Base-by-base conservation (phyloP, 169 alveolate genomes). In the Eimeria acervulina region DNA sequence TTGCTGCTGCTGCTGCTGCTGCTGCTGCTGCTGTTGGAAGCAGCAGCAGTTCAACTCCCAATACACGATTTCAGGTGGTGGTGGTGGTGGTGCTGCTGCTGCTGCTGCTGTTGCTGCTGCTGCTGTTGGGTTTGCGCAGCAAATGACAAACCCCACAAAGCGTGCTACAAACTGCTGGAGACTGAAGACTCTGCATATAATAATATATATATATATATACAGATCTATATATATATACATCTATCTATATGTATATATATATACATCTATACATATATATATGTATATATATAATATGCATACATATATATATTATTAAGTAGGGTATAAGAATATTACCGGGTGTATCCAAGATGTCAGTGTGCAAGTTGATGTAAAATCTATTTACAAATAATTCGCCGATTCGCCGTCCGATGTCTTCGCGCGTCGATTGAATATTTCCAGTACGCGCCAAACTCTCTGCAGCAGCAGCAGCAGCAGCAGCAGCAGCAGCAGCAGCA, bases 311-410 rank as follows among this genome's bases (percentile, higher is more conserved):
- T n/a, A n/a, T n/a, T n/a, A n/a, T n/a, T n/a, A n/a, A n/a, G n/a
- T n/a, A n/a, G n/a, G n/a, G n/a, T n/a, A n/a, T n/a, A n/a, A n/a
- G n/a, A n/a, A n/a, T n/a, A n/a, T n/a, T n/a, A 96, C 98, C 98
- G 72, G 99, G 99, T 12, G 99, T 98, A 72, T 98, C 99, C 33
- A 98, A 89, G 66, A 98, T 97, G 80, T 98, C 99, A 13, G 98
- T 96, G 83, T 98, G 98, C 52, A 98, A 85, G 76, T 98, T 98
- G 66, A 98, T 97, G 94, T 98, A 98, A 89, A 98, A 97, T 51
- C 99, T 95, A 95, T 98, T 97, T 38, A 97, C 97, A 72, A 98
- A 98, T 13, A 98, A 96, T 89, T 98, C 99, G 3, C 99, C 99
- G 42, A 98, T 98, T 95, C 97, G 95, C 68, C 96, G 97, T 85